Conservation (phyloP, 345 rosid species). For the Salix dunnii region DNA sequence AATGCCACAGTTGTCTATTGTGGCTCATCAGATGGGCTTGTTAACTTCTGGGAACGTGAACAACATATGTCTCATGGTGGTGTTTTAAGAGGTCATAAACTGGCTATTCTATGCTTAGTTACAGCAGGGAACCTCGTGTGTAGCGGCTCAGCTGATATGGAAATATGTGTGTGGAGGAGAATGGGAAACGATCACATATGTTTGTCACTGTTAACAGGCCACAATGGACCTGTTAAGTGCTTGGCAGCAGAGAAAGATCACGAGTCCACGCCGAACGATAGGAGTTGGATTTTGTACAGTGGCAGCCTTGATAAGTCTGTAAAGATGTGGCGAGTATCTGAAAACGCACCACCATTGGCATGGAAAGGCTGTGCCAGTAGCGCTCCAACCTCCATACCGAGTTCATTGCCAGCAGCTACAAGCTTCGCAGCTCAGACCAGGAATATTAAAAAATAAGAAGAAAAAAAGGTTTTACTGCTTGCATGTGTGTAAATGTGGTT, state of each 20-base stretch:
- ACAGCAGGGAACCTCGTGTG: slow-evolving; percentile 67
- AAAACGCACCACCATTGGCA: slow-evolving; percentile 43
- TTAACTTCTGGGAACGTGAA: slow-evolving; percentile 73
- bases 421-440: slow-evolving; percentile 42
- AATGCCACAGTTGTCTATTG: slow-evolving; percentile 56
- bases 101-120: slow-evolving; percentile 65
- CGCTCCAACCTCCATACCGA: slow-evolving; percentile 5
- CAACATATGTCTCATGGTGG: slow-evolving; percentile 57
- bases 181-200: slow-evolving; percentile 49
- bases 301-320: slow-evolving; percentile 91
- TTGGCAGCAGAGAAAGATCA: slow-evolving; percentile 66
- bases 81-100: slow-evolving; percentile 66
- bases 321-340: slow-evolving; percentile 83
- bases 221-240: slow-evolving; percentile 85
- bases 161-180: slow-evolving; percentile 77
- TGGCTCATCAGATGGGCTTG: slow-evolving; percentile 84
- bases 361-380: slow-evolving; percentile 6
- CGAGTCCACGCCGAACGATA: slow-evolving; percentile 40
- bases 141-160: slow-evolving; percentile 86
- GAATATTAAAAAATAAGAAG: neutral
- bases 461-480: too few relatives aligned
- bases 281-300: slow-evolving; percentile 77
- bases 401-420: slow-evolving; percentile 25
- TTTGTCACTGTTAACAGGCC: slow-evolving; percentile 64
- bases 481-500: neutral